Percentiles rank a stretch among this genome's conserved stretches.
phyloP scores from a whole-genome alignment of 2,329 filamentous ascomycete genomes.

The Pseudogymnoascus sp. region DNA sequence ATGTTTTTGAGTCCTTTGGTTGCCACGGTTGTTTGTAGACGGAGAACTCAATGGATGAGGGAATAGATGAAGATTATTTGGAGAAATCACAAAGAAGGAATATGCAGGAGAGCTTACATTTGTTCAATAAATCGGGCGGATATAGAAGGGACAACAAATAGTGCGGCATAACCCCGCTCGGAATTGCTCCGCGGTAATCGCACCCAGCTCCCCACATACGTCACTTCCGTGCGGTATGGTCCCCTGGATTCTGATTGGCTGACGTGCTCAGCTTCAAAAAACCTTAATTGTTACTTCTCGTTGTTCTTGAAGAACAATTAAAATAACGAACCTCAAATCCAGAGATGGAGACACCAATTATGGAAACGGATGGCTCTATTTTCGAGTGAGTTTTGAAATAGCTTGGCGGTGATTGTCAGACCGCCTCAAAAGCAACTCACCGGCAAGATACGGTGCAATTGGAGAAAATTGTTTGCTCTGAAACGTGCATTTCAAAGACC shows the following conservation, averaged over 20 bases:
- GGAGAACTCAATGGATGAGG: not conserved
- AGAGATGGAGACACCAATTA: not conserved
- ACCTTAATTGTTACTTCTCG: not conserved
- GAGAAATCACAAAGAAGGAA: not conserved
- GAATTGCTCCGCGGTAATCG: not conserved
- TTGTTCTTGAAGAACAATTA: not conserved
- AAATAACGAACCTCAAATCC: not conserved
- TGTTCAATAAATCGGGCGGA: slow-evolving; percentile 4
- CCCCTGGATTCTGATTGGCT: not conserved
- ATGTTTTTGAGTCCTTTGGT: slow-evolving; percentile 5
- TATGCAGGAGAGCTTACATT: not conserved
- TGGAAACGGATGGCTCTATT: not conserved
- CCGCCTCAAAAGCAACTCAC: not conserved
- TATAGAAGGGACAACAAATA: slow-evolving; percentile 3
- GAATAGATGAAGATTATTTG: not conserved
- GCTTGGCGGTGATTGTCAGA: not conserved
- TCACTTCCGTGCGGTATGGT: not conserved
- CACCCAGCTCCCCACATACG: not conserved
- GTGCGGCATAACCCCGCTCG: slow-evolving; percentile 4
- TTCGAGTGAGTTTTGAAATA: not conserved
- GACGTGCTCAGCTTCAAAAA: not conserved
- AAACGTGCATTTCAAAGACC: not conserved
- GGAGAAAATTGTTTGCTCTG: not conserved
- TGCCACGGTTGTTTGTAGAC: not conserved
- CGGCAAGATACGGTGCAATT: not conserved